Percentiles rank a stretch among this genome's conserved stretches.
Evolutionary conservation across 2,329 filamentous ascomycete genomes (phyloP).

Genomic region (Ascosphaera aggregata): DNA sequence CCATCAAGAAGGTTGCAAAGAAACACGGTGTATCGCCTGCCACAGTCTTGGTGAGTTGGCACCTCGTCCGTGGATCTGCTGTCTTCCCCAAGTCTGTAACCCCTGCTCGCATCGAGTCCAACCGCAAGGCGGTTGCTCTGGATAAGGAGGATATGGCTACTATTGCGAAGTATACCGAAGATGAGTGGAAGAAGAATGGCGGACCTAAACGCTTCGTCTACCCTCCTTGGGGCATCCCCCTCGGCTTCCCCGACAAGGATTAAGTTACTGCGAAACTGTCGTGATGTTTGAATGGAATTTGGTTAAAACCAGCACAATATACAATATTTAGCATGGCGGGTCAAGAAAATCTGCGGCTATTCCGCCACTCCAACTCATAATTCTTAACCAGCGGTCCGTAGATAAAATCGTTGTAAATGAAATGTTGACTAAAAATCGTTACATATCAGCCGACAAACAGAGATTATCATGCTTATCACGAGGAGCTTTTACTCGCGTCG

Average conservation of each 20-base stretch:
- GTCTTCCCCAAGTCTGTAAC: slow-evolving; percentile 9
- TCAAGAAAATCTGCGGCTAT: too few relatives aligned
- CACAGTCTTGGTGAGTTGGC: slow-evolving; percentile 21
- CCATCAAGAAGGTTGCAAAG: slow-evolving; percentile 19
- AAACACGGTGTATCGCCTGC: slow-evolving; percentile 17
- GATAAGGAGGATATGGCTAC: slow-evolving; percentile 15
- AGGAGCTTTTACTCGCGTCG: too few relatives aligned
- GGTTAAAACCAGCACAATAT: too few relatives aligned
- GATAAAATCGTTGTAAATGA: too few relatives aligned
- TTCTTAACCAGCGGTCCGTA: too few relatives aligned
- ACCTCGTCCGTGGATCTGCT: slow-evolving; percentile 8
- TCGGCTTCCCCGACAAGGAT: slow-evolving; percentile 48
- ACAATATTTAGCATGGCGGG: too few relatives aligned
- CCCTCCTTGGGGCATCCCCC: slow-evolving; percentile 43
- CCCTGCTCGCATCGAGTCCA: slow-evolving; percentile 18
- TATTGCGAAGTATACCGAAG: slow-evolving; percentile 16
- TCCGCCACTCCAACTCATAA: too few relatives aligned
- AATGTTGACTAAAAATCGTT: too few relatives aligned
- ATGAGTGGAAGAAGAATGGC: slow-evolving; percentile 11
- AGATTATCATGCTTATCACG: too few relatives aligned
- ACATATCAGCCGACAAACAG: too few relatives aligned
- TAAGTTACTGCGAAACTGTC: neutral
- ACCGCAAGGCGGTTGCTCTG: slow-evolving; percentile 17
- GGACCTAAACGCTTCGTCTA: slow-evolving; percentile 31
- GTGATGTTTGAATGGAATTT: neutral